Evolutionary conservation across 371 early-diverging fungal genomes (phyloP).

Genomic region (Fennellomyces sp.): DNA sequence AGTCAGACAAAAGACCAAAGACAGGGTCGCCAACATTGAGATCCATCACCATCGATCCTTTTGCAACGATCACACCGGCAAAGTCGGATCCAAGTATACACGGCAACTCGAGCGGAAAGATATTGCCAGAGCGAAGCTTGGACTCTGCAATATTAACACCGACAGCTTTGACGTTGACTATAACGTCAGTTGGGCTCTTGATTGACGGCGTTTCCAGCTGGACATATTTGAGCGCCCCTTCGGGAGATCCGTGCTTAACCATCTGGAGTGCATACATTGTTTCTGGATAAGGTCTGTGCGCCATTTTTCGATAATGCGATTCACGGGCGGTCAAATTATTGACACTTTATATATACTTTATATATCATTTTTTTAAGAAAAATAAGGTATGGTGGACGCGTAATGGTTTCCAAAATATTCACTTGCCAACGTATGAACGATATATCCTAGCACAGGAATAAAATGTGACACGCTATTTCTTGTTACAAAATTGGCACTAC

Average conservation of each 20-base stretch:
- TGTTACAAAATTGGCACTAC: too few relatives aligned
- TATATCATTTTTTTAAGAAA: too few relatives aligned
- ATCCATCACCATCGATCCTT: constrained; percentile 32
- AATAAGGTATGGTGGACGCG: too few relatives aligned
- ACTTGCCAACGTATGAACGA: too few relatives aligned
- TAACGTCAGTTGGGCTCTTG: constrained; percentile 33
- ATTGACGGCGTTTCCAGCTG: constrained; percentile 27
- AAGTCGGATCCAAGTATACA: constrained; percentile 47
- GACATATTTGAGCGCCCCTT: constrained; percentile 29
- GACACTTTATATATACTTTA: too few relatives aligned
- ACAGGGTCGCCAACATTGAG: constrained; percentile 53
- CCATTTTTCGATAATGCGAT: too few relatives aligned
- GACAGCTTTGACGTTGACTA: constrained; percentile 58
- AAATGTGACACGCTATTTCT: too few relatives aligned
- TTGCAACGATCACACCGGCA: constrained; percentile 38
- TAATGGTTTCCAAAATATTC: too few relatives aligned
- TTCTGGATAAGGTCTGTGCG: too few relatives aligned
- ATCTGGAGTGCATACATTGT: constrained; percentile 46
- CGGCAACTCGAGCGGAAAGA: constrained; percentile 14
- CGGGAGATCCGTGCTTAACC: constrained; percentile 22
- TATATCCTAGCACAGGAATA: too few relatives aligned
- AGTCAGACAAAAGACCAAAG: constrained; percentile 11
- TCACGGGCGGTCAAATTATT: too few relatives aligned
- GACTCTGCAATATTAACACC: constrained; percentile 67
- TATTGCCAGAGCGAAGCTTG: constrained; percentile 39